A percentile compares a stretch with the other conserved stretches of the same genome.
Evolutionary conservation across 176 grass and related monocot genomes (phyloP).

Genomic region (Elymus sibiricus): DNA sequence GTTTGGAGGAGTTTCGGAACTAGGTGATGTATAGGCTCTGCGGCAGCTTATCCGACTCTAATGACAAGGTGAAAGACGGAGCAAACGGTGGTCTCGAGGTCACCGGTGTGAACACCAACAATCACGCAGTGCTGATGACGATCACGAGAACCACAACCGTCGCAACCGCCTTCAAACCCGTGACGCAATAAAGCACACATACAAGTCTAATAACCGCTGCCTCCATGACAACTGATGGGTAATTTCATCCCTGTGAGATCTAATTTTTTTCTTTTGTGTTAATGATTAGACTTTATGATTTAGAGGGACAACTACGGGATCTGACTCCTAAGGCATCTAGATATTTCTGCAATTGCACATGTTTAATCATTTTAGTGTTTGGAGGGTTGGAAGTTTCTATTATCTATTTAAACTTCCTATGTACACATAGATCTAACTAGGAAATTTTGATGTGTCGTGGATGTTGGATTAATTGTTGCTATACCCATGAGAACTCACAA

Average conservation of each 20-base stretch:
- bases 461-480: background rate
- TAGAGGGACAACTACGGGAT: background rate
- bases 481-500: background rate
- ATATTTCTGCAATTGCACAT: background rate
- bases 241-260: background rate
- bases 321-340: background rate
- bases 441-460: background rate
- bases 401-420: background rate
- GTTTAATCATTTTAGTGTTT: background rate
- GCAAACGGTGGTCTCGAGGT: background rate
- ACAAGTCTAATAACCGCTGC: background rate
- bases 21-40: constrained; percentile 63
- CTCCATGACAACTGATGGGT: background rate
- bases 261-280: background rate
- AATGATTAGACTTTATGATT: background rate
- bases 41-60: constrained; percentile 34
- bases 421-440: background rate
- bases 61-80: constrained; percentile 40
- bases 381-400: background rate
- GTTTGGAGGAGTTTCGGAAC: constrained; percentile 35
- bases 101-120: background rate
- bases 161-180: background rate
- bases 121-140: background rate
- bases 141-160: background rate
- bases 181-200: background rate